These are phyloP conservation scores for Hemerocallis citrina DNA, from an alignment of 106 monocot genomes.

Conservation along the genomic window DNA sequence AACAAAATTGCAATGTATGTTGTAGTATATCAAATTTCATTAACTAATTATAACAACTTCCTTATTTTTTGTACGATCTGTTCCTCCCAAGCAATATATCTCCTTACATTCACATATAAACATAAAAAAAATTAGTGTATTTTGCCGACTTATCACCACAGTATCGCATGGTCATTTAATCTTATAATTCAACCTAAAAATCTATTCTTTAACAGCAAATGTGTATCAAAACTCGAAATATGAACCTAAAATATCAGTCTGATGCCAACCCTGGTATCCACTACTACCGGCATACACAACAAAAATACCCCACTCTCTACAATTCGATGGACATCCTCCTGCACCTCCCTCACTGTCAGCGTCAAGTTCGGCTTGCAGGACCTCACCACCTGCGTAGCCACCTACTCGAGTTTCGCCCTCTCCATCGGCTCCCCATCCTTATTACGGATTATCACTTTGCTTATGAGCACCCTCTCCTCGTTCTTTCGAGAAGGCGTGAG, in stretches of 20 bases:
- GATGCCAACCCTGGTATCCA: conserved; percentile 93
- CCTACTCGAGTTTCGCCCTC: conserved; percentile 64
- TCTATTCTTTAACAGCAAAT: too few relatives aligned
- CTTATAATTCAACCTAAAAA: too few relatives aligned
- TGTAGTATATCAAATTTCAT: too few relatives aligned
- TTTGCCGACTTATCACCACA: too few relatives aligned
- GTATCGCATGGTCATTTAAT: too few relatives aligned
- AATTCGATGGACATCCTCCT: conserved; percentile 84
- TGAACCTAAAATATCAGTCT: conserved; percentile 73
- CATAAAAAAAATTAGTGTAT: too few relatives aligned
- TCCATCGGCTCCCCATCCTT: conserved; percentile 92
- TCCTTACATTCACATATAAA: too few relatives aligned
- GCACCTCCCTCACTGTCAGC: conserved; percentile 80
- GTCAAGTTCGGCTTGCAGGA: conserved; percentile 76
- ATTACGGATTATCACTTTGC: conserved; percentile 79
- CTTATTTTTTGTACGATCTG: too few relatives aligned
- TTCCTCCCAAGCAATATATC: too few relatives aligned
- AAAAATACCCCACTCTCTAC: conserved; percentile 75
- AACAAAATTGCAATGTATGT: too few relatives aligned
- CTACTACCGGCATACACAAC: conserved; percentile 85
- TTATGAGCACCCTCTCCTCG: conserved; percentile 84
- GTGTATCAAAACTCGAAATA: too few relatives aligned
- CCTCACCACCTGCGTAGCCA: conserved; percentile 49
- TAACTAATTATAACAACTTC: too few relatives aligned
- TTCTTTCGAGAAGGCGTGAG: conserved; percentile 9